Evolutionary conservation across 2,329 filamentous ascomycete genomes (phyloP).

Genomic region (Ophiostoma populinum): DNA sequence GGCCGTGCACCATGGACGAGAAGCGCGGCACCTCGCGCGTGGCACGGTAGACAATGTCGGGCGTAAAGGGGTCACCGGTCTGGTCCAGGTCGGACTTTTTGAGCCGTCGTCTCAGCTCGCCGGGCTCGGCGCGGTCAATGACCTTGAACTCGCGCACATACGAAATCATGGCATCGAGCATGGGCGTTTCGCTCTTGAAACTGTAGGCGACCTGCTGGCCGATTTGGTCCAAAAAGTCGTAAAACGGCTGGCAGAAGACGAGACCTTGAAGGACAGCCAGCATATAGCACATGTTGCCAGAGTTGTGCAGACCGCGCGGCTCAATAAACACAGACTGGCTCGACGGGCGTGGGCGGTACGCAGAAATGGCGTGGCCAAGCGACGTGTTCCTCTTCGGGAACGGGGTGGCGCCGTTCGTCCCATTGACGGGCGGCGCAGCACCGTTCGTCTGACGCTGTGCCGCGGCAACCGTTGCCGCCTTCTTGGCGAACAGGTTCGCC

Average conservation of each 20-base stretch:
- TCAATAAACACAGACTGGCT: conserved; percentile 69
- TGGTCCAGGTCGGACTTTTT: conserved; percentile 75
- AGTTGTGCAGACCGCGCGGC: conserved; percentile 85
- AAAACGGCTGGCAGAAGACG: conserved; percentile 86
- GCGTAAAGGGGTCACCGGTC: conserved; percentile 80
- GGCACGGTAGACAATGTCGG: conserved; percentile 88
- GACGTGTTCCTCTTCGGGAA: conserved; percentile 34
- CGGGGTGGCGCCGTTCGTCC: conserved; percentile 14
- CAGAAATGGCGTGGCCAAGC: conserved; percentile 58
- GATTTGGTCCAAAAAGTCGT: conserved; percentile 78
- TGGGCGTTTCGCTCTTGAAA: conserved; percentile 86
- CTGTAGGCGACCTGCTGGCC: conserved; percentile 70
- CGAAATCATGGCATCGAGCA: conserved; percentile 93
- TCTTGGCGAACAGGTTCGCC: conserved; percentile 21
- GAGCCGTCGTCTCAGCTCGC: conserved; percentile 55
- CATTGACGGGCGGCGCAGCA: conserved; percentile 13
- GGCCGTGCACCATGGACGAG: conserved; percentile 83
- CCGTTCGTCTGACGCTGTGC: conserved; percentile 14
- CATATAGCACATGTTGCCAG: conserved; percentile 99
- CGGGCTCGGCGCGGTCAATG: conserved; percentile 59
- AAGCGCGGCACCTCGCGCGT: conserved; percentile 78
- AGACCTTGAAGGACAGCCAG: conserved; percentile 96
- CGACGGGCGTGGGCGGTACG: conserved; percentile 49
- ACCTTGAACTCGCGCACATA: conserved; percentile 86
- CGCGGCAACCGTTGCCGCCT: conserved; percentile 12